These are phyloP conservation scores for Ogataea polymorpha DNA, from an alignment of 805 yeast species.

Conservation along the genomic window DNA sequence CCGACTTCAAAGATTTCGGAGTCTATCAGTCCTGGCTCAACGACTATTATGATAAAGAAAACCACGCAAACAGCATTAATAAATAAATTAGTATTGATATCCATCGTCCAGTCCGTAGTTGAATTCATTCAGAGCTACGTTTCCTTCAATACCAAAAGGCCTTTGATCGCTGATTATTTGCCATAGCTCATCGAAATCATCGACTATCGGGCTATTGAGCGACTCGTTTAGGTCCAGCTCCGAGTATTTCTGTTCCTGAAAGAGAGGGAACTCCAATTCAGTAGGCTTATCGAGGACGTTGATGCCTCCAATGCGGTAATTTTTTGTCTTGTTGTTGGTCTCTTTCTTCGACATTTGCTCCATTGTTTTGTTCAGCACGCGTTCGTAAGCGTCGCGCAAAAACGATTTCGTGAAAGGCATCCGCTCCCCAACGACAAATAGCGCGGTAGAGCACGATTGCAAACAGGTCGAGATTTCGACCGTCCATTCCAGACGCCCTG, in stretches of 20 bases:
- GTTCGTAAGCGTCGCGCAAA: constrained; percentile 24
- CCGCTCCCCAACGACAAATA: constrained; percentile 25
- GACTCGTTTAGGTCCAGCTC: constrained; percentile 1
- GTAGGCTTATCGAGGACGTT: constrained; percentile 12
- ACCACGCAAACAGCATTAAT: neutral
- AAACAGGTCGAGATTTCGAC: constrained; percentile 22
- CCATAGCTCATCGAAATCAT: constrained; percentile 21
- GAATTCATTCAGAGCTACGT: constrained; percentile 5
- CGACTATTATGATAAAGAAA: constrained; percentile 10
- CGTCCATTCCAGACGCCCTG: constrained; percentile 21
- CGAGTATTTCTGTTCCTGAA: neutral
- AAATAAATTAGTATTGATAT: constrained; percentile 3
- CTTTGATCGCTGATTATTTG: constrained; percentile 20
- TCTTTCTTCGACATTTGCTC: constrained; percentile 17
- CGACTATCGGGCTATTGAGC: neutral
- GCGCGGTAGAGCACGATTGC: constrained; percentile 25
- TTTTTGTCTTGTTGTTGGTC: neutral
- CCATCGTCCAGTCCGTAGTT: constrained; percentile 10
- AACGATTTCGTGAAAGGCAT: constrained; percentile 22
- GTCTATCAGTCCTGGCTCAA: constrained; percentile 26
- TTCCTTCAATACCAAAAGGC: constrained; percentile 11
- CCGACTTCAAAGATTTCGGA: constrained; percentile 22
- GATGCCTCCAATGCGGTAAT: constrained; percentile 15
- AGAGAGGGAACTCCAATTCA: neutral
- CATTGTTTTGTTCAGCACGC: constrained; percentile 17